Evolutionary conservation across 108 stramenopile species (phyloP).

Genomic region (Schizochytrium sp.): DNA sequence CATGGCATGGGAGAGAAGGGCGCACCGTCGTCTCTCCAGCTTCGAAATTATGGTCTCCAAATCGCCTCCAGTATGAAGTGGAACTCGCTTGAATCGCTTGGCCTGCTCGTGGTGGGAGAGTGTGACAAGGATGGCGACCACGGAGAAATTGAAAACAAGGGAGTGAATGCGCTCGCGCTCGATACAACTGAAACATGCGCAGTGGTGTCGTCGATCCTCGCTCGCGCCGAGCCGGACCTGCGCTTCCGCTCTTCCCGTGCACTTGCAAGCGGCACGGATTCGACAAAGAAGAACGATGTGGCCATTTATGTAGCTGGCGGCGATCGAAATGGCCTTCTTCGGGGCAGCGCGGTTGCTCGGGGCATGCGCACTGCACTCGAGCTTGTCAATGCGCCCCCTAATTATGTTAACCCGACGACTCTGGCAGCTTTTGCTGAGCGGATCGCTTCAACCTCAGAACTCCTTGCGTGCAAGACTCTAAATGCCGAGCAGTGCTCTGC

Average conservation of each 20-base stretch:
- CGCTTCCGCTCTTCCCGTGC: neutral
- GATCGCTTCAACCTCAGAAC: conserved; percentile 63
- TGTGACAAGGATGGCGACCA: too few species aligned
- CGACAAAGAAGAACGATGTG: neutral
- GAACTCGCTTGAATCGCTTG: neutral
- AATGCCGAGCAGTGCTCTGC: conserved; percentile 71
- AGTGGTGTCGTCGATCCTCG: neutral
- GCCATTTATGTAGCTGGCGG: neutral
- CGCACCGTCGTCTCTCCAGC: neutral
- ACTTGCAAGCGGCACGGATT: neutral
- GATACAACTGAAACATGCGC: neutral
- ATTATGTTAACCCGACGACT: conserved; percentile 70
- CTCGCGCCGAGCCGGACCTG: neutral
- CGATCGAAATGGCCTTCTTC: neutral
- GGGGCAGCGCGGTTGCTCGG: conserved; percentile 21
- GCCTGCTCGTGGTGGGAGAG: neutral
- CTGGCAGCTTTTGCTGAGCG: conserved; percentile 72
- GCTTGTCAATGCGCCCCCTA: conserved; percentile 93
- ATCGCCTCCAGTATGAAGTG: neutral
- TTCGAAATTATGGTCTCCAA: neutral
- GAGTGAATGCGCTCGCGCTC: neutral
- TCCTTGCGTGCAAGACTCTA: conserved; percentile 62
- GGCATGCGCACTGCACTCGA: conserved; percentile 61
- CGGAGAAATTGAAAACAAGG: too few species aligned
- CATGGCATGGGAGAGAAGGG: neutral